Conservation (phyloP, 768 basidiomycete species). For the Sarcodon aspratus region DNA sequence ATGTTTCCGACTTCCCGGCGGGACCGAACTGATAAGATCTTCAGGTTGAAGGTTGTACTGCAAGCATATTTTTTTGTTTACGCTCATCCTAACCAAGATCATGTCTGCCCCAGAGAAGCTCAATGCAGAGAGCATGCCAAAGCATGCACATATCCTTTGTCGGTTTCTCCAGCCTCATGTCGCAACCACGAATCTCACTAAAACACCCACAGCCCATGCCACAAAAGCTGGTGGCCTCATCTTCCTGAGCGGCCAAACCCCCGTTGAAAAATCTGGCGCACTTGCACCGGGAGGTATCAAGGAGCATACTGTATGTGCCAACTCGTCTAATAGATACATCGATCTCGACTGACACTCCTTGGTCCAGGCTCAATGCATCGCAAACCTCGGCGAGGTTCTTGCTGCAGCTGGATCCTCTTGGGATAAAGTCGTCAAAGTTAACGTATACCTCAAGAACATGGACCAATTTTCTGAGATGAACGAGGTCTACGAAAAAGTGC, state of each 20-base stretch:
- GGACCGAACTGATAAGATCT: conserved; percentile 48
- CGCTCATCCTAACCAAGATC: conserved; percentile 7
- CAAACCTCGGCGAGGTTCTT: conserved; percentile 42
- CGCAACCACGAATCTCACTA: not conserved
- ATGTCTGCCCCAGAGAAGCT: conserved; percentile 45
- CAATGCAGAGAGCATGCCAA: conserved; percentile 34
- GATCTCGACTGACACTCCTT: not conserved
- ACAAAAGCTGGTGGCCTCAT: conserved; percentile 46
- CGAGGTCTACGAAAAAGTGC: conserved; percentile 42
- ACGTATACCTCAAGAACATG: conserved; percentile 54
- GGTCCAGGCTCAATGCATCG: conserved; percentile 41
- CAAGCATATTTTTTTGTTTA: conserved; percentile 27
- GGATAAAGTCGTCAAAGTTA: conserved; percentile 46
- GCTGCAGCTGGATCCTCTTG: conserved; percentile 43
- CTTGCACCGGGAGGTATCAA: conserved; percentile 44
- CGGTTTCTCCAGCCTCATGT: conserved; percentile 12
- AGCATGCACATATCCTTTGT: conserved; percentile 38
- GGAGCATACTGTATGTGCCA: conserved; percentile 40
- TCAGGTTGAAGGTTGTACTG: conserved; percentile 90
- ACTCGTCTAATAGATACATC: not conserved
- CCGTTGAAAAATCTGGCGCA: conserved; percentile 34
- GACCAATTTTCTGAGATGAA: conserved; percentile 45
- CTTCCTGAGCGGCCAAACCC: conserved; percentile 52
- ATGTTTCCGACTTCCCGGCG: no score
- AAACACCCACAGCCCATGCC: conserved; percentile 33